These are phyloP conservation scores for Colletotrichum destructivum DNA, from an alignment of 2,329 filamentous ascomycete genomes.

Conservation along the genomic window DNA sequence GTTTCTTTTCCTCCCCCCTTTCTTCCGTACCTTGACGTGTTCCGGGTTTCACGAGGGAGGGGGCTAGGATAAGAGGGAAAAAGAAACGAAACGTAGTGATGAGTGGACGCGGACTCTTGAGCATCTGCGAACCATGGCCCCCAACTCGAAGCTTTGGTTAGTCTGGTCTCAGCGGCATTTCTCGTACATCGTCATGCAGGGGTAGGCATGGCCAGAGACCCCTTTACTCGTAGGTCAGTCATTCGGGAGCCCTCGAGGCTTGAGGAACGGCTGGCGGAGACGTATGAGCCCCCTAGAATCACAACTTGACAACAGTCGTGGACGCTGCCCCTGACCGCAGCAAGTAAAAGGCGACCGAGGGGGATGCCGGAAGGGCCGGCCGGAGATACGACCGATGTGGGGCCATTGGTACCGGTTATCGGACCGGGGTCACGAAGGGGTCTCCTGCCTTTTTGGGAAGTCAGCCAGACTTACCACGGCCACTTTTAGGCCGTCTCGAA, in stretches of 20 bases:
- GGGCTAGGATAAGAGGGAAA: neutral
- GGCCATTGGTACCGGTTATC: neutral
- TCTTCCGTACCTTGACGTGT: neutral
- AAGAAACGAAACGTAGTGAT: neutral
- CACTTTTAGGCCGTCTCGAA: neutral
- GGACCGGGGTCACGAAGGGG: neutral
- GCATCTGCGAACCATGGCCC: neutral
- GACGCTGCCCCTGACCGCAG: neutral
- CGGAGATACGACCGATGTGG: neutral
- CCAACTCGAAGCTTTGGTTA: neutral
- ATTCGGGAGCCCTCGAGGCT: neutral
- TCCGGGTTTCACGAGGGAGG: neutral
- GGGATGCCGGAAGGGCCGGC: neutral
- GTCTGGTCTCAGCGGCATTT: too few species aligned
- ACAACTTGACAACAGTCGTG: neutral
- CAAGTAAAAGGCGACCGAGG: neutral
- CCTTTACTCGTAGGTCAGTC: too few species aligned
- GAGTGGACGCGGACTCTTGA: neutral
- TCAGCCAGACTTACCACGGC: too few species aligned
- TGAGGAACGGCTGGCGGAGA: neutral
- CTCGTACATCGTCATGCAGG: too few species aligned
- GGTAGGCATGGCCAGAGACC: too few species aligned
- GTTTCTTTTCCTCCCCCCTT: neutral
- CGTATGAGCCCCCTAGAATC: neutral
- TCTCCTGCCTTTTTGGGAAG: slow-evolving; percentile 18